Evolutionary conservation across 2,329 filamentous ascomycete species (phyloP).

Genomic region (Cladosporium colombiae): DNA sequence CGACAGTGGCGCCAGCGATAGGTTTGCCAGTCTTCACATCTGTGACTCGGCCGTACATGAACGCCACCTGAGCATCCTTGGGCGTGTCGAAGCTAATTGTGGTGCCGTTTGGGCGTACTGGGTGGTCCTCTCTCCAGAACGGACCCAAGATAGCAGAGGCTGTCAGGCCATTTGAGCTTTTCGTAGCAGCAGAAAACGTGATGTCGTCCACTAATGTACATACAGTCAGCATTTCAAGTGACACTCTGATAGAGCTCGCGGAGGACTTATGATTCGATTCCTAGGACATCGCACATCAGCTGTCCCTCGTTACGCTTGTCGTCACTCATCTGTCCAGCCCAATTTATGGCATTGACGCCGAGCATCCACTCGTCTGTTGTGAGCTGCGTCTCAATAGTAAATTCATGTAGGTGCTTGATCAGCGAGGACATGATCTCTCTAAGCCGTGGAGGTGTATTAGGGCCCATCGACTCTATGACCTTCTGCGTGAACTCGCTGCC

Average conservation of each 20-base stretch:
- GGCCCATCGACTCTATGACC: slow-evolving; percentile 40
- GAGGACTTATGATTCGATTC: slow-evolving; percentile 47
- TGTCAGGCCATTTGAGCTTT: slow-evolving; percentile 45
- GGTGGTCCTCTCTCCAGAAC: slow-evolving; percentile 77
- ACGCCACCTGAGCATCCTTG: slow-evolving; percentile 56
- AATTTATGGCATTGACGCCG: slow-evolving; percentile 59
- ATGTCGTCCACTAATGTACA: slow-evolving; percentile 16
- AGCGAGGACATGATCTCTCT: slow-evolving; percentile 49
- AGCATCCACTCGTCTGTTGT: slow-evolving; percentile 60
- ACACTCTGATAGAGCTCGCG: neutral
- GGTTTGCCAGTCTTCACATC: slow-evolving; percentile 63
- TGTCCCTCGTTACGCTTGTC: slow-evolving; percentile 65
- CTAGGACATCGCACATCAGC: slow-evolving; percentile 59
- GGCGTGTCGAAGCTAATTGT: slow-evolving; percentile 58
- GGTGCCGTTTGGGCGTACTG: slow-evolving; percentile 66
- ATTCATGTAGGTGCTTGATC: slow-evolving; percentile 60
- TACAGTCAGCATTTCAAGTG: neutral
- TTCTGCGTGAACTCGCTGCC: slow-evolving; percentile 39
- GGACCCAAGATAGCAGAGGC: slow-evolving; percentile 80
- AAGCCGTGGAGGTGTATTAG: slow-evolving; percentile 37
- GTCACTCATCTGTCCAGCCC: slow-evolving; percentile 63
- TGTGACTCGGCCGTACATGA: slow-evolving; percentile 64
- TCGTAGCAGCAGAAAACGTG: slow-evolving; percentile 11
- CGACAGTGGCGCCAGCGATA: slow-evolving; percentile 66
- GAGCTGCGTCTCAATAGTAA: slow-evolving; percentile 59